Evolutionary conservation across 2,329 filamentous ascomycete genomes (phyloP).

Genomic region (Cercospora janseana): DNA sequence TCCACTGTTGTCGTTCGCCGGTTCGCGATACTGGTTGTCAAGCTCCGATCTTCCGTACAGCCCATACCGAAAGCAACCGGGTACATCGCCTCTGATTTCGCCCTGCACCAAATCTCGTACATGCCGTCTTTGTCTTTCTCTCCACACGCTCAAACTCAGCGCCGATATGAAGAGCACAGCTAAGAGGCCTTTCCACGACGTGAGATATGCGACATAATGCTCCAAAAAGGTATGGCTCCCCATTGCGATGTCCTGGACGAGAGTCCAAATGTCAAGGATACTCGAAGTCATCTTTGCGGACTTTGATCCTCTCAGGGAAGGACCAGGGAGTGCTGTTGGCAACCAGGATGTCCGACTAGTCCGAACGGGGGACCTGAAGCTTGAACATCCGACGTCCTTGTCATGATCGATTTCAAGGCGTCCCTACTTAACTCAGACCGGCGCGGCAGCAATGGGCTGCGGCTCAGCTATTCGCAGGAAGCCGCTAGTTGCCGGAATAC

Average conservation of each 20-base stretch:
- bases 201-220: conserved; percentile 17
- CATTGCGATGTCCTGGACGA: neutral
- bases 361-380: neutral
- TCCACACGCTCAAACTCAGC: conserved; percentile 1
- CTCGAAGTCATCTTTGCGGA: neutral
- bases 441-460: neutral
- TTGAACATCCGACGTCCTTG: neutral
- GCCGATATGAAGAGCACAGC: conserved; percentile 10
- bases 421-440: neutral
- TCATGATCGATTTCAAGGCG: neutral
- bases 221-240: conserved; percentile 12
- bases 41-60: conserved; percentile 27
- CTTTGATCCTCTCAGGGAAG: no score
- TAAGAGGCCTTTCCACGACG: conserved; percentile 15
- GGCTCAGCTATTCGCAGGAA: conserved; percentile 6
- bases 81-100: neutral
- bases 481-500: neutral
- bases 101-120: neutral
- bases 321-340: no score
- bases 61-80: conserved; percentile 8
- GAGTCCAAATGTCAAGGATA: conserved; percentile 1
- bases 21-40: conserved; percentile 24
- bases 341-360: neutral
- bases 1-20: neutral
- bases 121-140: conserved; percentile 4